Base-by-base conservation (phyloP, 306 rosid species). In the Castanea sativa region DNA sequence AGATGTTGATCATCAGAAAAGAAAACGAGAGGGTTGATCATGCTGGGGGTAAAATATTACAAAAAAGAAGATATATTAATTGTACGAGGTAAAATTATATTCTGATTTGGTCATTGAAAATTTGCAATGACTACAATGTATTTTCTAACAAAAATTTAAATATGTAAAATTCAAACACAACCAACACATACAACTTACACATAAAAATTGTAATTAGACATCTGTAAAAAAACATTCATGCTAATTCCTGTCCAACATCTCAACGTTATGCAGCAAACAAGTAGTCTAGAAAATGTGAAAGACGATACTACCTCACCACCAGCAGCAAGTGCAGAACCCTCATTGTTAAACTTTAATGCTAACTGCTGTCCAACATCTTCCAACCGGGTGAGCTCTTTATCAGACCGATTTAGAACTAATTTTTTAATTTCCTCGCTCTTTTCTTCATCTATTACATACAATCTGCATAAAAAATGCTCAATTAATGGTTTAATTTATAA, bases 301-400 rank as follows among this genome's bases (percentile, higher is more conserved):
- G 78, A 73, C 30, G 79, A 43, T 53, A 71, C 73, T 87, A 95
- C 99, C 93, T 91, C 97, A 21, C 96, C 97, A 77, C 99, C 98
- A 57, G 87, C 78, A 72, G 99, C 99, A 72, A 95, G 86, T 75
- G 74, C 68, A 41, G 98, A 89, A 68, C 99, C 98, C 29, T 88
- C 97, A 20, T 73, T 72, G 77, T 86, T 87, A 78, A 92, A 95
- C 59, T 89, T 86, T 86, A 95, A 79, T 6, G 99, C 96, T 71
- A 95, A 87, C 76, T 93, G 99, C 69, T 43, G 95, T 29, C 90
- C 98, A 85, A 89, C 93, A 78, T 89, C 86, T 77, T 84, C 83
- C 90, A 93, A 83, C 69, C 78, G 81, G 30, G 85, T 76, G 59
- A 91, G 92, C 70, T 59, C 71, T 77, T 76, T 87, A 51, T 85